These are phyloP conservation scores for Coniochaeta sp. DNA, from an alignment of 2,329 filamentous ascomycete species.

Conservation along the genomic window DNA sequence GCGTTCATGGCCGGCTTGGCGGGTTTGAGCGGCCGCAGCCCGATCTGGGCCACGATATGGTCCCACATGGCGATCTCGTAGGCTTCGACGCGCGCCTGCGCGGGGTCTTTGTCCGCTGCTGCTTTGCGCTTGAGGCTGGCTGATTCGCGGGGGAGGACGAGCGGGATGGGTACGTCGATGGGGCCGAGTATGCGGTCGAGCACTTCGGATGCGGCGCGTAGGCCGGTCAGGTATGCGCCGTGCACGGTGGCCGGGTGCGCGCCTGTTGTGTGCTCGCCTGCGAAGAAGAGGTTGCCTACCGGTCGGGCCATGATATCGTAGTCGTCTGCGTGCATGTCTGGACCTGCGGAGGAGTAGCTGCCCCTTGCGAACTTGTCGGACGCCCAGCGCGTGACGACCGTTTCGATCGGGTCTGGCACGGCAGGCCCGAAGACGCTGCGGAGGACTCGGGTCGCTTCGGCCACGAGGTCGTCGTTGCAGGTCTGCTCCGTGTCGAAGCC, in stretches of 20 bases:
- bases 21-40: constrained; percentile 67
- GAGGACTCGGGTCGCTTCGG: constrained; percentile 73
- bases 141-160: constrained; percentile 59
- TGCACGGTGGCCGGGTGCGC: constrained; percentile 97
- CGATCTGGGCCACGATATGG: constrained; percentile 50
- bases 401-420: constrained; percentile 74
- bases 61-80: constrained; percentile 48
- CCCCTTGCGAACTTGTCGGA: constrained; percentile 86
- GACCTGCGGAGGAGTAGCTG: constrained; percentile 90
- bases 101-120: constrained; percentile 33
- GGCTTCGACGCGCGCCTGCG: constrained; percentile 44
- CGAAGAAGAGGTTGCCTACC: constrained; percentile 86
- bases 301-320: constrained; percentile 86
- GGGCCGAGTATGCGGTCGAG: constrained; percentile 74
- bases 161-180: constrained; percentile 66
- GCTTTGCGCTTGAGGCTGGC: constrained; percentile 47
- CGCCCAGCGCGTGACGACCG: constrained; percentile 87
- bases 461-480: constrained; percentile 66
- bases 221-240: constrained; percentile 87
- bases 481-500: constrained; percentile 79
- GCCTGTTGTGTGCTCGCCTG: constrained; percentile 91
- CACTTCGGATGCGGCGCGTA: constrained; percentile 83
- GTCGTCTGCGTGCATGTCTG: constrained; percentile 73
- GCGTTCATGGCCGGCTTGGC: constrained; percentile 71
- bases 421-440: constrained; percentile 63